phyloP scores from a whole-genome alignment of 2,329 filamentous ascomycete genomes.

The Nothopassalora personata region DNA sequence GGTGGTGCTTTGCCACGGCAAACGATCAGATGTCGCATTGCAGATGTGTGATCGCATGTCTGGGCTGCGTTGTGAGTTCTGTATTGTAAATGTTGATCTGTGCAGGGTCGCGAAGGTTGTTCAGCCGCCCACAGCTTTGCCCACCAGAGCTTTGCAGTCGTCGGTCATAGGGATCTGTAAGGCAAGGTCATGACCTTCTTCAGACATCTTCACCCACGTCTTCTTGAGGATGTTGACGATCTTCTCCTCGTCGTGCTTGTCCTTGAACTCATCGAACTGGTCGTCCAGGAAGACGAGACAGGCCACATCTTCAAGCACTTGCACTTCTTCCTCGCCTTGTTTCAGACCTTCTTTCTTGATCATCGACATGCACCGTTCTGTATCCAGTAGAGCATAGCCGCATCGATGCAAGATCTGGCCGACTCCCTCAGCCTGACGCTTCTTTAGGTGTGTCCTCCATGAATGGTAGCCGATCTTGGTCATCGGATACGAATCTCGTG shows the following conservation, averaged over 20 bases:
- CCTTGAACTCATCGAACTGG: constrained; percentile 76
- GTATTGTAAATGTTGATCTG: background rate
- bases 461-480: constrained; percentile 70
- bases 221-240: constrained; percentile 64
- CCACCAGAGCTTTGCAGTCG: constrained; percentile 56
- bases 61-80: background rate
- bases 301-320: constrained; percentile 77
- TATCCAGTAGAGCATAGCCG: constrained; percentile 50
- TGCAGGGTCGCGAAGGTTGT: background rate
- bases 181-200: constrained; percentile 58
- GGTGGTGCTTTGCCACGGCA: background rate
- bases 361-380: constrained; percentile 60
- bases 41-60: background rate
- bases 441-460: constrained; percentile 72
- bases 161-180: constrained; percentile 61
- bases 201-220: constrained; percentile 72
- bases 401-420: constrained; percentile 48
- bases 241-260: constrained; percentile 69
- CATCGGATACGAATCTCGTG: constrained; percentile 66
- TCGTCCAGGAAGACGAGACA: constrained; percentile 85
- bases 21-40: background rate
- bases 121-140: constrained; percentile 50
- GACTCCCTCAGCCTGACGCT: constrained; percentile 62
- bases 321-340: constrained; percentile 58
- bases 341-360: constrained; percentile 73